Conservation (phyloP, 805 yeast species). For the Jamesozyma lodderae region DNA sequence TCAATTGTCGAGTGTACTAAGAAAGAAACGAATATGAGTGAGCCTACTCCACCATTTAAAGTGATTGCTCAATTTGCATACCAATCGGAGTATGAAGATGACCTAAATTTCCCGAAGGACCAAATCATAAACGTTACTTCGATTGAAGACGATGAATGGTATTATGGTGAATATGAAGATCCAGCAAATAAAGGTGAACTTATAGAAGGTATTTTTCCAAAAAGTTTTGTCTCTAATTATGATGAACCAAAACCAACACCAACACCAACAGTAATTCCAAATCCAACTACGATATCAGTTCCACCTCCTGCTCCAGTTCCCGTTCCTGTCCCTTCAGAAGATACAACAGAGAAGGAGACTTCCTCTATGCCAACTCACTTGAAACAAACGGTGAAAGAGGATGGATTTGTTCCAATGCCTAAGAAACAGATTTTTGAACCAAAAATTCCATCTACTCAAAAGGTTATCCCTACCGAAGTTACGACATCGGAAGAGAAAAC, state of each 20-base stretch:
- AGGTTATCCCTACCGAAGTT: constrained; percentile 6
- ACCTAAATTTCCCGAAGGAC: constrained; percentile 59
- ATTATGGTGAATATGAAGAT: constrained; percentile 52
- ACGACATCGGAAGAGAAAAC: constrained; percentile 6
- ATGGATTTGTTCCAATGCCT: constrained; percentile 13
- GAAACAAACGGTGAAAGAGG: constrained; percentile 7
- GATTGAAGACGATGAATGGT: constrained; percentile 91
- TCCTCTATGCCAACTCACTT: constrained; percentile 3
- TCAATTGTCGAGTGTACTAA: too few relatives aligned
- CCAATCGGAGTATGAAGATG: constrained; percentile 70
- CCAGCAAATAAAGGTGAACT: constrained; percentile 33
- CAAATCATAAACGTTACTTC: constrained; percentile 66
- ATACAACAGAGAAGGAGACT: not conserved
- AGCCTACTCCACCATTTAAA: constrained; percentile 44
- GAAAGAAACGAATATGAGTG: constrained; percentile 21
- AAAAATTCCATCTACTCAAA: constrained; percentile 1
- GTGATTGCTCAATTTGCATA: constrained; percentile 65
- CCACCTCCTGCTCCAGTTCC: constrained; percentile 1
- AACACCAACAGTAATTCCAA: not conserved
- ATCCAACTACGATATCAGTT: not conserved
- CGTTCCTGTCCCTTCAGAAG: not conserved
- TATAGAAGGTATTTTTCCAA: constrained; percentile 76
- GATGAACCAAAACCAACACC: constrained; percentile 1
- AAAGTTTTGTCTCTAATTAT: constrained; percentile 54
- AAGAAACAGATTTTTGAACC: constrained; percentile 5